Conservation (phyloP, 805 yeast genomes). For the Metschnikowia sp. region DNA sequence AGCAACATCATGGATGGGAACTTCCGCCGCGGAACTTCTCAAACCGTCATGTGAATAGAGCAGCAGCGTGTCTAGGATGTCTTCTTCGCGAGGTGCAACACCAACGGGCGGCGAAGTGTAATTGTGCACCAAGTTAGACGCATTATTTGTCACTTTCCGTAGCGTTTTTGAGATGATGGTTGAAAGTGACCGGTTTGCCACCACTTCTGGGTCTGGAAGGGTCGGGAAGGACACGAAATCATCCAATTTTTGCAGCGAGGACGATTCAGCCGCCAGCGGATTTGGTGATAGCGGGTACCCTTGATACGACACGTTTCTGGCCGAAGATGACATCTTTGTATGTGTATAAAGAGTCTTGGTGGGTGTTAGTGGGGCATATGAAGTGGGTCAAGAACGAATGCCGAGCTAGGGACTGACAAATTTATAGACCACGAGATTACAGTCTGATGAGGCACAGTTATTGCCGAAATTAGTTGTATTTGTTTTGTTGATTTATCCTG, state of each 20-base stretch:
- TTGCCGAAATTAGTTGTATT: no score
- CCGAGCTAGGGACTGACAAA: no score
- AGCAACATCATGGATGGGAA: background rate
- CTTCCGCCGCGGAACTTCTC: background rate
- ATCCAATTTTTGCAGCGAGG: constrained; percentile 9
- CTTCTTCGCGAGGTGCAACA: constrained; percentile 1
- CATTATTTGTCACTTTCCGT: constrained; percentile 41
- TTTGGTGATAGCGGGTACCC: constrained; percentile 1
- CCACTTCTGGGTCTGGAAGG: constrained; percentile 40
- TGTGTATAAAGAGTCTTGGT: background rate
- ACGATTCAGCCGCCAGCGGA: background rate
- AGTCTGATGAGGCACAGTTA: no score
- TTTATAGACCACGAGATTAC: no score
- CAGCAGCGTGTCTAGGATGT: constrained; percentile 11
- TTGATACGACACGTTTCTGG: constrained; percentile 2
- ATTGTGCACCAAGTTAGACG: constrained; percentile 33
- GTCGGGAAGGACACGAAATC: constrained; percentile 44
- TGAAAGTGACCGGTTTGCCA: constrained; percentile 31
- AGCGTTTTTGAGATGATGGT: constrained; percentile 36
- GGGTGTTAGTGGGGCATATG: background rate
- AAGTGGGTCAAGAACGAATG: no score
- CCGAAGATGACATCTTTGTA: background rate
- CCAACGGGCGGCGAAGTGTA: constrained; percentile 8
- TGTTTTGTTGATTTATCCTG: no score
- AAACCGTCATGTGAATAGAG: background rate